Evolutionary conservation across 2,329 filamentous ascomycete genomes (phyloP).

Genomic region (Blumeria hordei): DNA sequence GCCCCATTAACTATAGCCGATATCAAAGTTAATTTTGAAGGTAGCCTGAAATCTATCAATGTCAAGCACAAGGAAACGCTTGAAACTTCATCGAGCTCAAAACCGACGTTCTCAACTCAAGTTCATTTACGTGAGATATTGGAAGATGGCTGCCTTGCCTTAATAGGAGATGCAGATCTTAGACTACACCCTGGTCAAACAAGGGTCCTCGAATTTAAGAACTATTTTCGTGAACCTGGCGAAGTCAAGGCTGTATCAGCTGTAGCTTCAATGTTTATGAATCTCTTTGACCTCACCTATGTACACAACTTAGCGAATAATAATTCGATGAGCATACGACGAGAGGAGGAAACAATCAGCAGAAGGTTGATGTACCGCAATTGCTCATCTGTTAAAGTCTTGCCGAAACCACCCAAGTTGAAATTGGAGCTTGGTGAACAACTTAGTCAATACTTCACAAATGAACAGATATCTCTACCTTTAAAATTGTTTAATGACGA

Average conservation of each 20-base stretch:
- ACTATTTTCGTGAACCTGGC: conserved; percentile 63
- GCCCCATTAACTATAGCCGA: conserved; percentile 26
- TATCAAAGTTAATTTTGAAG: conserved; percentile 30
- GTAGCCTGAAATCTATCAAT: conserved; percentile 29
- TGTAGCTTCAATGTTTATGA: conserved; percentile 35
- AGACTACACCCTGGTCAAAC: conserved; percentile 41
- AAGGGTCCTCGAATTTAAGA: conserved; percentile 44
- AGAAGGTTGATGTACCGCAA: conserved; percentile 24
- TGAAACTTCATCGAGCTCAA: conserved; percentile 15
- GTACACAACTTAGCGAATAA: conserved; percentile 27
- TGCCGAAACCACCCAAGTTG: conserved; percentile 82
- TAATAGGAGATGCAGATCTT: conserved; percentile 37
- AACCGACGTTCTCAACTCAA: too few species aligned
- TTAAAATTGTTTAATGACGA: conserved; percentile 63
- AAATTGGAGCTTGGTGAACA: conserved; percentile 41
- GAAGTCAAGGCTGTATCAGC: conserved; percentile 42
- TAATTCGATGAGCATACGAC: conserved; percentile 25
- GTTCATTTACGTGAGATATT: neutral
- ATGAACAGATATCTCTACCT: conserved; percentile 46
- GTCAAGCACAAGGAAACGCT: neutral
- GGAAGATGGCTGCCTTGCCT: conserved; percentile 14
- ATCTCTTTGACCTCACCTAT: conserved; percentile 43
- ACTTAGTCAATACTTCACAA: conserved; percentile 56
- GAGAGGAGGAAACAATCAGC: conserved; percentile 19
- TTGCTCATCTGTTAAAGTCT: conserved; percentile 38